Evolutionary conservation across 768 basidiomycete genomes (phyloP).

Genomic region (Leccinum pellstonianum): DNA sequence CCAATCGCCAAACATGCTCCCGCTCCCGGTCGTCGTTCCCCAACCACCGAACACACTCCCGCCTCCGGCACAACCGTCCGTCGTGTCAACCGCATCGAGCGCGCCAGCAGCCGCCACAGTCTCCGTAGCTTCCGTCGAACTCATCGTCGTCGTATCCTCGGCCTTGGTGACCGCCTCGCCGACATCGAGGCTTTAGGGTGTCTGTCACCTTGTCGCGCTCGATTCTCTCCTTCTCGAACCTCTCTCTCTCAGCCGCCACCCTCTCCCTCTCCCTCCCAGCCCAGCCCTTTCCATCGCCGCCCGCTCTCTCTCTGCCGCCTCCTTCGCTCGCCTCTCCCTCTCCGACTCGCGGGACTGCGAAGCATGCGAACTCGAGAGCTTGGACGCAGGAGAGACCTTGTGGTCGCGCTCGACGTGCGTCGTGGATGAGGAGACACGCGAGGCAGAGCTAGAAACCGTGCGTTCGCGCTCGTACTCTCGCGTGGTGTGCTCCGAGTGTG

Average conservation of each 20-base stretch:
- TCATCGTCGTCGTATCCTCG: neutral
- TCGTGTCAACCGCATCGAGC: too few species aligned
- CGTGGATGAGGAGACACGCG: slow-evolving; percentile 24
- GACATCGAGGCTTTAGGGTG: slow-evolving; percentile 1
- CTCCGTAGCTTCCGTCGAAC: too few species aligned
- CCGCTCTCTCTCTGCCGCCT: slow-evolving; percentile 20
- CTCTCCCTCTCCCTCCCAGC: slow-evolving; percentile 13
- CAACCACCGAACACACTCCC: too few species aligned
- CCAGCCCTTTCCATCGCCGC: slow-evolving; percentile 13
- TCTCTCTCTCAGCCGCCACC: slow-evolving; percentile 16
- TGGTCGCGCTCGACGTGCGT: slow-evolving; percentile 27
- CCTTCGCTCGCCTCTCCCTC: slow-evolving; percentile 27
- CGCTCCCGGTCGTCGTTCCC: too few species aligned
- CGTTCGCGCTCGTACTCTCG: slow-evolving; percentile 28
- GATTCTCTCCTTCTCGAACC: slow-evolving; percentile 1
- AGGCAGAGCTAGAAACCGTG: slow-evolving; percentile 25
- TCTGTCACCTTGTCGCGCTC: neutral
- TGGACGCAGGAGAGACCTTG: slow-evolving; percentile 26
- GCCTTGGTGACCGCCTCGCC: neutral
- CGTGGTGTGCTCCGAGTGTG: slow-evolving; percentile 21
- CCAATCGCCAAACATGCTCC: too few species aligned
- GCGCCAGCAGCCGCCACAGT: too few species aligned
- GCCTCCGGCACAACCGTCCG: too few species aligned
- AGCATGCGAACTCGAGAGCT: slow-evolving; percentile 35
- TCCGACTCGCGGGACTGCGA: slow-evolving; percentile 23